Percentiles rank a stretch among this genome's conserved stretches.
These are phyloP conservation scores for Uronychia binucleata DNA, from an alignment of 73 alveolate genomes.

Conservation along the genomic window DNA sequence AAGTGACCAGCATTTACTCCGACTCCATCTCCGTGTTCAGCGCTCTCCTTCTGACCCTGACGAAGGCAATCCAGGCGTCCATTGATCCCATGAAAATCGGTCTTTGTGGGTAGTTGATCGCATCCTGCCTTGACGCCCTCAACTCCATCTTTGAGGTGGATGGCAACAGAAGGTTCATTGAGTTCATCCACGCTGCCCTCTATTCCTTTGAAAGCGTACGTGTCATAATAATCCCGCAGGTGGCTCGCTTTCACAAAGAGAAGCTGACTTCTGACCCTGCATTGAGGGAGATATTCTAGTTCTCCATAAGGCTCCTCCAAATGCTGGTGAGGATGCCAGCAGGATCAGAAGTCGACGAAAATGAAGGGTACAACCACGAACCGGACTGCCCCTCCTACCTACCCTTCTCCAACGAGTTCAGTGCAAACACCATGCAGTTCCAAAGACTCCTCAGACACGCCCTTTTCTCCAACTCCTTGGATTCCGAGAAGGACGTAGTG, in stretches of 20 bases:
- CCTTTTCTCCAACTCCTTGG: not conserved
- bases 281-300: conserved; percentile 6
- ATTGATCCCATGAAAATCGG: conserved; percentile 44
- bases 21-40: conserved; percentile 7
- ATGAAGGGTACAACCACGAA: too few relatives aligned
- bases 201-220: conserved; percentile 49
- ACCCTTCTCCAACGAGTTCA: not conserved
- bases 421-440: not conserved
- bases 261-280: conserved; percentile 6
- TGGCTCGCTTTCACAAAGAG: conserved; percentile 33
- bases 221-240: conserved; percentile 1
- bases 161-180: conserved; percentile 22
- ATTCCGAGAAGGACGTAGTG: not conserved
- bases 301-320: not conserved
- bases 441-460: not conserved
- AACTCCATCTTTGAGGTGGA: not conserved
- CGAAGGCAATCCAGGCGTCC: conserved; percentile 13
- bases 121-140: conserved; percentile 17
- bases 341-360: not conserved
- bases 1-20: not conserved
- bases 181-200: conserved; percentile 25
- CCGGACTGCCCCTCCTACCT: not conserved
- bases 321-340: conserved; percentile 12
- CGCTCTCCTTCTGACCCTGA: conserved; percentile 17
- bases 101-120: conserved; percentile 14